Percentiles rank a stretch among this genome's conserved stretches.
These are phyloP conservation scores for Plenodomus tracheiphilus DNA, from an alignment of 2,329 filamentous ascomycete species.

Conservation along the genomic window DNA sequence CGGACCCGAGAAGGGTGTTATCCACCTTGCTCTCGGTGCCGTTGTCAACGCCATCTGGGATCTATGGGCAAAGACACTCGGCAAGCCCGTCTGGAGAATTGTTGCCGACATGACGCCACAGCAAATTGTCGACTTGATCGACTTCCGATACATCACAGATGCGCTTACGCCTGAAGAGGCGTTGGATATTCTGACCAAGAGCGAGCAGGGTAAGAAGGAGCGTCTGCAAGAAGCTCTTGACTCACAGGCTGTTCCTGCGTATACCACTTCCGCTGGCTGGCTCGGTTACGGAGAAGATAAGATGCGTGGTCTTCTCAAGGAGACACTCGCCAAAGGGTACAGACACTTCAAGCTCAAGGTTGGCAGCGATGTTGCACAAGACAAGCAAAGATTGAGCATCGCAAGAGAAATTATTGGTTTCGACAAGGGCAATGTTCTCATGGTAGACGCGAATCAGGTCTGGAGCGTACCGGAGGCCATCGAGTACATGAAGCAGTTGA, in stretches of 20 bases:
- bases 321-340: conserved; percentile 78
- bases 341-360: conserved; percentile 91
- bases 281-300: conserved; percentile 88
- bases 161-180: conserved; percentile 88
- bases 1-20: conserved; percentile 90
- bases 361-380: conserved; percentile 71
- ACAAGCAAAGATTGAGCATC: conserved; percentile 70
- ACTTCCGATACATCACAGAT: conserved; percentile 94
- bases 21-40: conserved; percentile 85
- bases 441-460: conserved; percentile 92
- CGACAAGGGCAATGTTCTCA: conserved; percentile 80
- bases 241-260: conserved; percentile 79
- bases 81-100: conserved; percentile 88
- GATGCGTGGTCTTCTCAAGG: conserved; percentile 73
- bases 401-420: conserved; percentile 80
- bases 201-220: conserved; percentile 68
- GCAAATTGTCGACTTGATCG: conserved; percentile 84
- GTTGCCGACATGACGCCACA: conserved; percentile 88
- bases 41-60: conserved; percentile 94
- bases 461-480: conserved; percentile 92
- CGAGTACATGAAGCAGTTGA: conserved; percentile 79
- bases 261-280: conserved; percentile 90
- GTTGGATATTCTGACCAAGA: conserved; percentile 67
- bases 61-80: conserved; percentile 85
- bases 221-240: conserved; percentile 74